These are phyloP conservation scores for Solanum peruvianum DNA, from an alignment of 257 asterid genomes.

Conservation along the genomic window DNA sequence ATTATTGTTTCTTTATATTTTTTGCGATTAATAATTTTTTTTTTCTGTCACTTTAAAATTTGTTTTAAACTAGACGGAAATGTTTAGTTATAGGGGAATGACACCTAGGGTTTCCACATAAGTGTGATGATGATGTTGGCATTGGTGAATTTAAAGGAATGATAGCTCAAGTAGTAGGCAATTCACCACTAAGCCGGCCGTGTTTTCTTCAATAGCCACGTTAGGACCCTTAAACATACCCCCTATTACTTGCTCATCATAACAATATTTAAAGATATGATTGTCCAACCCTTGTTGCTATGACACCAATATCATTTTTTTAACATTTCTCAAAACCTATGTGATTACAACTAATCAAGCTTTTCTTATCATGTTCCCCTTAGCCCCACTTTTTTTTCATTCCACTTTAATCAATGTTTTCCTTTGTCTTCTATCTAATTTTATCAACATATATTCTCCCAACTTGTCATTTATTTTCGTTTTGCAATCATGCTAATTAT, in stretches of 20 bases:
- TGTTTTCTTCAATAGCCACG: slow-evolving; percentile 25
- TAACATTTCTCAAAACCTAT: slow-evolving; percentile 17
- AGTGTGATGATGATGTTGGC: not conserved
- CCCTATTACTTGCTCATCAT: not conserved
- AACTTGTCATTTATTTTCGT: not conserved
- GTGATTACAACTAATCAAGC: slow-evolving; percentile 24
- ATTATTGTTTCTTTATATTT: too few species aligned
- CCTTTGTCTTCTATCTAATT: not conserved
- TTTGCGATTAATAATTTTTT: too few species aligned
- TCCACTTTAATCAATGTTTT: slow-evolving; percentile 22
- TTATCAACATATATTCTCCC: not conserved
- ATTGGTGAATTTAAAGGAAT: slow-evolving; percentile 29
- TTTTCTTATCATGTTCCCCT: slow-evolving; percentile 49
- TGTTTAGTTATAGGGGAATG: not conserved
- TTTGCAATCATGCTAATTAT: too few species aligned
- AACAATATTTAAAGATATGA: not conserved
- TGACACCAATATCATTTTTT: slow-evolving; percentile 13
- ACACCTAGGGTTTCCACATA: not conserved
- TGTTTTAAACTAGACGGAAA: too few species aligned
- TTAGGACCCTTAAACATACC: not conserved
- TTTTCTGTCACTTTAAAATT: not conserved
- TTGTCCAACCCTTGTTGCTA: slow-evolving; percentile 16
- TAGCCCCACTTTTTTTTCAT: slow-evolving; percentile 14
- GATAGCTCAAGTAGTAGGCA: slow-evolving; percentile 6
- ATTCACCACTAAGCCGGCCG: slow-evolving; percentile 24